A percentile compares a stretch with the other conserved stretches of the same genome.
Evolutionary conservation across 2,329 filamentous ascomycete genomes (phyloP).

Genomic region (Trichoderma sp.): DNA sequence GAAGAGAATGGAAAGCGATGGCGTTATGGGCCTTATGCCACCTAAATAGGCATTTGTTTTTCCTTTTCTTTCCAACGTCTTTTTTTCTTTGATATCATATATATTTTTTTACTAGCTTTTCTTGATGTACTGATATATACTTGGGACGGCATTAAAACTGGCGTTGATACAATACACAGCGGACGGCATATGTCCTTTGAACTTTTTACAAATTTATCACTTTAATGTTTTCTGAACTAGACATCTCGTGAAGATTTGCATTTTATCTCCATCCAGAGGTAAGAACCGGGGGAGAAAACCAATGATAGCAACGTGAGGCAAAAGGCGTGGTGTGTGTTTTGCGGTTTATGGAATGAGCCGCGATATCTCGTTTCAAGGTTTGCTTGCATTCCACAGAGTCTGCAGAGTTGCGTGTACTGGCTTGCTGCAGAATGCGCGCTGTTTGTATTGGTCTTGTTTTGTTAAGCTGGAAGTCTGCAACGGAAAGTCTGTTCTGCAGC

Average conservation of each 20-base stretch:
- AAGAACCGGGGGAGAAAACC: neutral
- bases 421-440: no score
- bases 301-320: neutral
- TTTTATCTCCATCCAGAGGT: neutral
- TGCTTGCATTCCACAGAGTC: no score
- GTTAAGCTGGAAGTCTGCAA: no score
- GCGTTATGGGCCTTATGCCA: conserved; percentile 31
- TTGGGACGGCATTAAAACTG: conserved; percentile 18
- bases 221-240: neutral
- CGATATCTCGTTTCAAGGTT: no score
- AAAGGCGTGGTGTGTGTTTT: neutral
- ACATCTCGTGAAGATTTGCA: neutral
- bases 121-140: conserved; percentile 15
- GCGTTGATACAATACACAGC: conserved; percentile 13
- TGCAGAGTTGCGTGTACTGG: no score
- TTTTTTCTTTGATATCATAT: conserved; percentile 1
- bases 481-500: no score
- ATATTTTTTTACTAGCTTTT: neutral
- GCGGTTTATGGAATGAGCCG: no score
- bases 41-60: conserved; percentile 4
- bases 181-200: conserved; percentile 9
- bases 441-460: no score
- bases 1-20: conserved; percentile 41
- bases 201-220: neutral
- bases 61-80: neutral